Evolutionary conservation across 2,329 filamentous ascomycete species (phyloP), one percentile per base, ranked within the genome.

Genomic region (Endocalyx cinctus): DNA sequence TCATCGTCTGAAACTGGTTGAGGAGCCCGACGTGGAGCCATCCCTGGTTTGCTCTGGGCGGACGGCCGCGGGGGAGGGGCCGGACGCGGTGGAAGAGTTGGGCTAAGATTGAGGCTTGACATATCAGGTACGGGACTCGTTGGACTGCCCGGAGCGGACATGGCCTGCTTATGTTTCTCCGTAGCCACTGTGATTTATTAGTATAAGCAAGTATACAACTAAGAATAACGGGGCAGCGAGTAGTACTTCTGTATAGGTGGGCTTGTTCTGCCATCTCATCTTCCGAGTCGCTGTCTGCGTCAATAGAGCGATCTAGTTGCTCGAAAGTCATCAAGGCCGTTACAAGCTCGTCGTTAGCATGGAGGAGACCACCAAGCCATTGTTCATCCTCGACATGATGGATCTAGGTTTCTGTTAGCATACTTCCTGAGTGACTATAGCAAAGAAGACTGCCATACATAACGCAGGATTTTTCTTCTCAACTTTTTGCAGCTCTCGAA

Each of bases 271-370:
- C 77, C 25, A 77, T 56, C 48, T 77, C 83, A 41, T 82, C 79
- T 37, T 84, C 79, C 2, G 78, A 82, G 57, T 84, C 79, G 45
- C 78, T 82, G 53, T 84, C 80, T 5, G 79, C 79, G 45, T 87
- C 84, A 43, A 90, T 84, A 29, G 85, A 88, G 40, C 82, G 80
- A 55, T 98, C 90, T 43, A 97, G 77, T 48, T 96, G 86, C 61
- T 97, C 90, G 54, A 88, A 98, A 0, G 88, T 85, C 77, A 94
- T 95, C 37, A 98, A 72, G 2, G 89, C 87, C 41, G 83, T 83
- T 25, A 97, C 86, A n/a, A 98, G 80, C 60, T 94, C 86, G 51
- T 98, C 92, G 51, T 98, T 97, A 44, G 90, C 89, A 51, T 92
- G 87, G 13, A 98, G 79, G 5, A 98, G 72, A 40, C 87, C 82